Evolutionary conservation across 805 yeast genomes (phyloP).

Genomic region (Yueomyces sp.): DNA sequence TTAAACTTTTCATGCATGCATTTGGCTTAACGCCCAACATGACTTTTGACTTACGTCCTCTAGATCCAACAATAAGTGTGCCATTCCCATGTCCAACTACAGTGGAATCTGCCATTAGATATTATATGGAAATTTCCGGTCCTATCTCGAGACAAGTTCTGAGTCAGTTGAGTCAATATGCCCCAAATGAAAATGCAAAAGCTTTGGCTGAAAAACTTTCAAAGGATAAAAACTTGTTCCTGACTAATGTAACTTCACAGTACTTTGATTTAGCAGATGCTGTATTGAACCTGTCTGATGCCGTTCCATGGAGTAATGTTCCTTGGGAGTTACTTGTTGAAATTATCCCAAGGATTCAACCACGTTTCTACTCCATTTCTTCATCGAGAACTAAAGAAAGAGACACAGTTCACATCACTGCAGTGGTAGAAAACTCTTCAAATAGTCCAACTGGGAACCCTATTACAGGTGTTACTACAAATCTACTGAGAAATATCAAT

Average conservation of each 20-base stretch:
- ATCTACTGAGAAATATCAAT: conserved; percentile 65
- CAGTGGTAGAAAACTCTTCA: conserved; percentile 67
- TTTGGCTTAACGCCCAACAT: conserved; percentile 38
- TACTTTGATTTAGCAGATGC: conserved; percentile 71
- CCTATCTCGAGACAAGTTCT: conserved; percentile 84
- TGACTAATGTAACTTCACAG: conserved; percentile 43
- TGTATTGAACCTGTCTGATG: conserved; percentile 47
- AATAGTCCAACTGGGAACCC: conserved; percentile 15
- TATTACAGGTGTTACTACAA: conserved; percentile 74
- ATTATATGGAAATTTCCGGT: conserved; percentile 84
- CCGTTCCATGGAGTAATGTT: conserved; percentile 57
- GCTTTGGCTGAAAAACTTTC: conserved; percentile 34
- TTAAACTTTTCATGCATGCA: conserved; percentile 48
- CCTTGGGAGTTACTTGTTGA: conserved; percentile 83
- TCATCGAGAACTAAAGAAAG: conserved; percentile 75
- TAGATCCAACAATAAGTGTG: conserved; percentile 53
- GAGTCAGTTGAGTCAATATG: conserved; percentile 63
- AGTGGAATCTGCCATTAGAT: conserved; percentile 73
- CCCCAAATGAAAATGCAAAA: conserved; percentile 50
- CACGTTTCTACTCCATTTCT: conserved; percentile 93
- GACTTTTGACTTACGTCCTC: conserved; percentile 50
- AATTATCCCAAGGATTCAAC: conserved; percentile 67
- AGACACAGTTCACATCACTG: conserved; percentile 67
- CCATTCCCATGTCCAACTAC: conserved; percentile 77
- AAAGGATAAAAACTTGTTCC: conserved; percentile 56